These are phyloP conservation scores for Leccinum arenicola DNA, from an alignment of 768 basidiomycete genomes.

Conservation along the genomic window DNA sequence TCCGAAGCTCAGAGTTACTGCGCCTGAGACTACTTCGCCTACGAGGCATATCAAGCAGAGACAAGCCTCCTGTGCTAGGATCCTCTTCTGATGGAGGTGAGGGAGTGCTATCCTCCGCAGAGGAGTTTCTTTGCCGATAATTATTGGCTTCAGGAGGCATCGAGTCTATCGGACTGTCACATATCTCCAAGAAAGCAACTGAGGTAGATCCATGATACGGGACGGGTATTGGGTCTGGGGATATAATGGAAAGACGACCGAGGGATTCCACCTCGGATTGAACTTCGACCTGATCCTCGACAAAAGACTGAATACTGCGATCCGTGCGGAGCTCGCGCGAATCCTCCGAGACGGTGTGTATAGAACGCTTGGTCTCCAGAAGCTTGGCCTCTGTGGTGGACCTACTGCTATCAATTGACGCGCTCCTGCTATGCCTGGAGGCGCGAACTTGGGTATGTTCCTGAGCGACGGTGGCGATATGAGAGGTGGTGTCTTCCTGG, in stretches of 20 bases:
- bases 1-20: conserved; percentile 41
- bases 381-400: conserved; percentile 15
- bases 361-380: conserved; percentile 27
- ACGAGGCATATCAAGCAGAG: conserved; percentile 38
- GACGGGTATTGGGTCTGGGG: conserved; percentile 45
- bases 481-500: conserved; percentile 16
- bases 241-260: conserved; percentile 30
- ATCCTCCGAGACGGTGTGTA: conserved; percentile 29
- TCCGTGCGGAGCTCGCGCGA: conserved; percentile 21
- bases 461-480: conserved; percentile 2
- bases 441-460: conserved; percentile 15
- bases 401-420: conserved; percentile 17
- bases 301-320: conserved; percentile 13
- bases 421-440: conserved; percentile 10
- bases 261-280: conserved; percentile 26
- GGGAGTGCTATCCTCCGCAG: conserved; percentile 20
- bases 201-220: conserved; percentile 41
- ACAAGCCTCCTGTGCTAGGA: conserved; percentile 26
- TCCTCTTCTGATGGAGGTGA: conserved; percentile 35
- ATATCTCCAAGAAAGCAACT: conserved; percentile 29
- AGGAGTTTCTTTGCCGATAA: conserved; percentile 13
- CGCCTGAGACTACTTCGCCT: conserved; percentile 67
- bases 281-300: conserved; percentile 17
- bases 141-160: conserved; percentile 12
- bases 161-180: conserved; percentile 31